phyloP scores from a whole-genome alignment of 352 stramenopile genomes.

The Pythium oligandrum region DNA sequence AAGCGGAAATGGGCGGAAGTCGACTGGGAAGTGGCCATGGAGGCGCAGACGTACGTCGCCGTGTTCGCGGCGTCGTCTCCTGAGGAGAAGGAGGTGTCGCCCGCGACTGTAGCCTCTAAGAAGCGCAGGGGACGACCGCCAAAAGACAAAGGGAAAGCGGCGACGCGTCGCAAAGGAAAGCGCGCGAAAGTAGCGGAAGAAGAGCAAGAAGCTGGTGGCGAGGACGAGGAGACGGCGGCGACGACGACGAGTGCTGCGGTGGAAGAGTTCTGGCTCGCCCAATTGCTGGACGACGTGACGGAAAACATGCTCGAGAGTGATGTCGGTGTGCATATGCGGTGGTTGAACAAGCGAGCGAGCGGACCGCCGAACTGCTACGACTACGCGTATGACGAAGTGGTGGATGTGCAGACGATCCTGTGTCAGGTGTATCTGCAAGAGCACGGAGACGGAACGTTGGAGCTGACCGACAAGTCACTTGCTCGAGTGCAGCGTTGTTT shows the following conservation, averaged over 20 bases:
- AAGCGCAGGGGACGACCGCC: neutral
- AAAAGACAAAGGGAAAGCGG: slow-evolving; percentile 11
- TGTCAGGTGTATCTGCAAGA: slow-evolving; percentile 67
- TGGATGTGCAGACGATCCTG: slow-evolving; percentile 63
- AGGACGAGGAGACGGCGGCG: neutral
- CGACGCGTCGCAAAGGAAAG: neutral
- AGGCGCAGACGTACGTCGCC: slow-evolving; percentile 60
- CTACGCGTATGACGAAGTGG: slow-evolving; percentile 52
- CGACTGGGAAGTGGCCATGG: slow-evolving; percentile 66
- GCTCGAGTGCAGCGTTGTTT: slow-evolving; percentile 41
- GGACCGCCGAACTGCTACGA: slow-evolving; percentile 27
- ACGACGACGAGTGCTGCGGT: neutral
- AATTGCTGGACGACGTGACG: slow-evolving; percentile 74
- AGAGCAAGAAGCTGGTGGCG: slow-evolving; percentile 7
- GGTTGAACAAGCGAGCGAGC: slow-evolving; percentile 39
- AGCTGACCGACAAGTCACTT: slow-evolving; percentile 65
- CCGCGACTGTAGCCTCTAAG: neutral
- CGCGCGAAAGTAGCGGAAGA: slow-evolving; percentile 9
- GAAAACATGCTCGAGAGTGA: slow-evolving; percentile 60
- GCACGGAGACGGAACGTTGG: slow-evolving; percentile 25
- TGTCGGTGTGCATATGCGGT: slow-evolving; percentile 47
- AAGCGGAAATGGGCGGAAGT: slow-evolving; percentile 70
- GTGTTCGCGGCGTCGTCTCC: slow-evolving; percentile 30
- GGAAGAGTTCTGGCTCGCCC: slow-evolving; percentile 62
- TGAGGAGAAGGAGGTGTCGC: slow-evolving; percentile 1